Evolutionary conservation across 192 early-diverging fungal genomes (phyloP), one percentile per base, ranked within the genome.

Genomic region (Thamnidium elegans): DNA sequence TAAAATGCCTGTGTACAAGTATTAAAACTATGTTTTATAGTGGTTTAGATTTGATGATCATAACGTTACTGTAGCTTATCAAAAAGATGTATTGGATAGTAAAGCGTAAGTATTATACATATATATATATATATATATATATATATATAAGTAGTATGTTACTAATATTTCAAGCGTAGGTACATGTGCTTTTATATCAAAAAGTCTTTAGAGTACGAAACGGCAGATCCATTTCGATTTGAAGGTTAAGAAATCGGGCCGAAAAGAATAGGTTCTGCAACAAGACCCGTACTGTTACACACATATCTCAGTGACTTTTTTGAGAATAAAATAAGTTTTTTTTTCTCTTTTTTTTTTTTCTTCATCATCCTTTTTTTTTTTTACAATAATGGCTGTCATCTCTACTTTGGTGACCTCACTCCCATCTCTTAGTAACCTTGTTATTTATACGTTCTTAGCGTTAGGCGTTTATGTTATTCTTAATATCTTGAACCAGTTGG

Each of bases 11-110:
- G n/a, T 7, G 36, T 14, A 19, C 42, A 20, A 13, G 23, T 21
- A 34, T 31, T 23, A 50, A 31, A 31, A 10, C 26, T 34, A 17
- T 34, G 4, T 66, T 58, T 46, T 14, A 45, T 69, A 91, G 84
- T 98, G 95, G 94, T 96, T 90, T 69, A 71, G 76, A 23, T 93
- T 97, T 58, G 94, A 97, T 71, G 95, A 97, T 70, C 89, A 92
- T 58, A 78, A 72, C 13, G 89, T 95, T 8, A 85, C 86, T 0
- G 54, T 84, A 47, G 86, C 87, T 2, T 75, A 75, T 34, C 84
- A 89, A 50, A 81, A 83, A 45, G 91, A 93, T 11, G 93, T 95
- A 3, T 66, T 92, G 62, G 84, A 88, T n/a, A 78, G 79, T 66
- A 88, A 88, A 50, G 89, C 79, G 74, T 84, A 84, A 65, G 73